These are phyloP conservation scores for Gypsophila paniculata DNA, from an alignment of 179 eudicot species.

Conservation along the genomic window DNA sequence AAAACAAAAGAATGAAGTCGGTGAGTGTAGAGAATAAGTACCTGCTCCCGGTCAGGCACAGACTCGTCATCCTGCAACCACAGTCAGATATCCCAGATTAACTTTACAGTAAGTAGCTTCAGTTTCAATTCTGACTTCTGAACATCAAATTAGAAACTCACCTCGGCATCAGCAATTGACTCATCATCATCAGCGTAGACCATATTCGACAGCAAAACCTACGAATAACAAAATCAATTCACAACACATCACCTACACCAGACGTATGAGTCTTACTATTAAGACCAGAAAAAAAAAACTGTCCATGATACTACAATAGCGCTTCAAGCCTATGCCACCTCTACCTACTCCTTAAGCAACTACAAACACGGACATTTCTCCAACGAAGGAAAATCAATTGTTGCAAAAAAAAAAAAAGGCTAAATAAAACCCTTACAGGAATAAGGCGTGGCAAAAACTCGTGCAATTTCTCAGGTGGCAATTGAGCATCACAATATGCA, in stretches of 20 bases:
- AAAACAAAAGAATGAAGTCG: neutral
- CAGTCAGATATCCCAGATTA: conserved; percentile 13
- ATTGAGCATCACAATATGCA: conserved; percentile 85
- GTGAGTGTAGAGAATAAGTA: conserved; percentile 19
- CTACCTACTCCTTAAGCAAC: no score
- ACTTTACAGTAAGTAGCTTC: neutral
- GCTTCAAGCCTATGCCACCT: neutral
- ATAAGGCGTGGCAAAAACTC: conserved; percentile 78
- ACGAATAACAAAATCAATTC: conserved; percentile 21
- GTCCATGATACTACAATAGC: no score
- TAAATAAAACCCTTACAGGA: conserved; percentile 54
- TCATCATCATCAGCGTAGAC: conserved; percentile 94
- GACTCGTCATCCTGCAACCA: conserved; percentile 87
- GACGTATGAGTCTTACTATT: neutral
- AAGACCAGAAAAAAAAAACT: neutral
- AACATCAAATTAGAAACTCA: conserved; percentile 29
- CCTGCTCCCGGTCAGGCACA: conserved; percentile 93
- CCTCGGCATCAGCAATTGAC: conserved; percentile 85
- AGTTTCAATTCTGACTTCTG: neutral
- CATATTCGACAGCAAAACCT: conserved; percentile 95
- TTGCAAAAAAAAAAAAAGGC: neutral
- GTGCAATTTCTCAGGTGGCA: conserved; percentile 74
- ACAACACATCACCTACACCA: neutral
- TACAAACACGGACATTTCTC: no score
- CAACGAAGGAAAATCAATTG: no score